Conservation (phyloP, 495 filamentous ascomycete genomes). For the Hypoxylon rickii region DNA sequence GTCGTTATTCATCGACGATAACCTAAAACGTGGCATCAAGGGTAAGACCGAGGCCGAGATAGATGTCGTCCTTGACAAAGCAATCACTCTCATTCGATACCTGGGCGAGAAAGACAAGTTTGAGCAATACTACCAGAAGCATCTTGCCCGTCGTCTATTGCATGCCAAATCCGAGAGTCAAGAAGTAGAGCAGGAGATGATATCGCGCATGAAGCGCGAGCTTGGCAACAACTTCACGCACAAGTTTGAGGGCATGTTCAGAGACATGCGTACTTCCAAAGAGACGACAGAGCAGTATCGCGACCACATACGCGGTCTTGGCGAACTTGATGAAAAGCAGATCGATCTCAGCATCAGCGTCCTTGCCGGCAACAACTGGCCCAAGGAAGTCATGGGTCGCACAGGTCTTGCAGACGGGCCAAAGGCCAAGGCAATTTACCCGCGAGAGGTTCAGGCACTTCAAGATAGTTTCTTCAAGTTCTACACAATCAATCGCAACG, state of each 20-base stretch:
- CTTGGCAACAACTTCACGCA: constrained; percentile 91
- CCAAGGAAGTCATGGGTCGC: constrained; percentile 76
- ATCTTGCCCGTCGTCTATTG: constrained; percentile 82
- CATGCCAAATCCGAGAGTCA: constrained; percentile 85
- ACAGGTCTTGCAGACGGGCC: constrained; percentile 52
- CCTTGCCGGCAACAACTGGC: constrained; percentile 93
- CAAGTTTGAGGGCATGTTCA: constrained; percentile 97
- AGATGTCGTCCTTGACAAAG: constrained; percentile 86
- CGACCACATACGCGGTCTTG: constrained; percentile 64
- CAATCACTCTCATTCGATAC: constrained; percentile 83
- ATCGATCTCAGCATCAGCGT: constrained; percentile 83
- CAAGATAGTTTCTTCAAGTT: constrained; percentile 88
- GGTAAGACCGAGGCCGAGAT: constrained; percentile 90
- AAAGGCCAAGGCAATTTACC: constrained; percentile 66
- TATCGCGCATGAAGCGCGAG: constrained; percentile 92
- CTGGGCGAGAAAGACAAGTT: constrained; percentile 93
- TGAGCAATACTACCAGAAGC: constrained; percentile 97
- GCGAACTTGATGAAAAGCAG: constrained; percentile 66
- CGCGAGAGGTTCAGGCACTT: constrained; percentile 72
- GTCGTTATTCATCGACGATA: constrained; percentile 96
- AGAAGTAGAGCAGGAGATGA: constrained; percentile 93
- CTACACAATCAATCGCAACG: constrained; percentile 86
- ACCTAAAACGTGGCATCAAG: constrained; percentile 90
- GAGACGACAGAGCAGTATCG: constrained; percentile 81
- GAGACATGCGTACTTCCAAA: constrained; percentile 89